phyloP scores from a whole-genome alignment of 2,329 filamentous ascomycete genomes.

The Xylaria sp. region DNA sequence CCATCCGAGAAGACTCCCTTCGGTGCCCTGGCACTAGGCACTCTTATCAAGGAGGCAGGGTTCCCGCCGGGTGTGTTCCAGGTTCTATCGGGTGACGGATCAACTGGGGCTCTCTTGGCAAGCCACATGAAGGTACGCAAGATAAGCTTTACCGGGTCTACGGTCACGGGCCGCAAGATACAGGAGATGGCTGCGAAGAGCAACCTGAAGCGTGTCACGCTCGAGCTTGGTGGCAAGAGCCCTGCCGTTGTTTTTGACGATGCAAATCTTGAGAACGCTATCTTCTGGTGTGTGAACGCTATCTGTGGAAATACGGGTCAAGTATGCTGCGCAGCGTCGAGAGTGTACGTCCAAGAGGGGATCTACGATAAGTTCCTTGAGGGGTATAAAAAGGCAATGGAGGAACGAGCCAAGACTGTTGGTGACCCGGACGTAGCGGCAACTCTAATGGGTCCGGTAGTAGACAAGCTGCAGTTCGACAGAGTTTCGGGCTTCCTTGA shows the following conservation, averaged over 20 bases:
- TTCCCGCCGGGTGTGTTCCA: constrained; percentile 56
- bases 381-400: constrained; percentile 37
- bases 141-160: constrained; percentile 42
- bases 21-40: constrained; percentile 30
- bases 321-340: constrained; percentile 32
- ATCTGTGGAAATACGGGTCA: constrained; percentile 38
- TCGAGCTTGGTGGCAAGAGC: constrained; percentile 41
- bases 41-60: constrained; percentile 52
- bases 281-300: constrained; percentile 36
- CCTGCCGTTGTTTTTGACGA: constrained; percentile 39
- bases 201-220: constrained; percentile 40
- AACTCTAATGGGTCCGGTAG: constrained; percentile 59
- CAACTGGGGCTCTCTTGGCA: constrained; percentile 36
- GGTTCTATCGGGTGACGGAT: constrained; percentile 47
- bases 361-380: constrained; percentile 38
- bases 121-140: constrained; percentile 39
- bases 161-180: constrained; percentile 61
- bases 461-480: constrained; percentile 61
- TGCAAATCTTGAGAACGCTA: constrained; percentile 38
- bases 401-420: constrained; percentile 29
- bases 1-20: constrained; percentile 54
- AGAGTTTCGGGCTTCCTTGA: constrained; percentile 59
- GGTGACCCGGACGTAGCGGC: constrained; percentile 31
- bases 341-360: constrained; percentile 39
- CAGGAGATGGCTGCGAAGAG: constrained; percentile 40